Percentiles rank a stretch among this genome's conserved stretches.
phyloP scores from a whole-genome alignment of 805 yeast genomes.

The Ogataea dorogensis region DNA sequence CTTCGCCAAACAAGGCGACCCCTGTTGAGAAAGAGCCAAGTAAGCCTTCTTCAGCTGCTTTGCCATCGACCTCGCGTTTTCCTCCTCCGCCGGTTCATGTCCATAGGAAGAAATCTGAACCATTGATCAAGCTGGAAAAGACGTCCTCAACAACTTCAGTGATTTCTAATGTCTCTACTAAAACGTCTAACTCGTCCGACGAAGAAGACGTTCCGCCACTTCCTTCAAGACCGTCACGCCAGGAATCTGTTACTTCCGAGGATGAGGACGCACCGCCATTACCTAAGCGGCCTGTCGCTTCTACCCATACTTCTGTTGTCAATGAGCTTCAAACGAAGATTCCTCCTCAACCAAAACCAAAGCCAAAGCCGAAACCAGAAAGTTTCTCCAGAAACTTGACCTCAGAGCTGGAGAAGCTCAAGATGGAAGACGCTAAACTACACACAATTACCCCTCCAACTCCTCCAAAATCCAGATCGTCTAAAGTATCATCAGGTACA shows the following conservation, averaged over 20 bases:
- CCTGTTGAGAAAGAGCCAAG: slow-evolving; percentile 1
- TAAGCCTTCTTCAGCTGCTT: slow-evolving; percentile 1
- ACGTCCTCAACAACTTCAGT: slow-evolving; percentile 12
- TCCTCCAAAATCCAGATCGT: slow-evolving; percentile 36
- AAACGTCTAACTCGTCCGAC: slow-evolving; percentile 5
- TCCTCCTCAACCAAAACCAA: not conserved
- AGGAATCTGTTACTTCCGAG: slow-evolving; percentile 3
- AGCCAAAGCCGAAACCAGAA: slow-evolving; percentile 20
- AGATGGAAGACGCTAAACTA: slow-evolving; percentile 15
- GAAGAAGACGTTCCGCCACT: slow-evolving; percentile 9
- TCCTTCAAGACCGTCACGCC: slow-evolving; percentile 5
- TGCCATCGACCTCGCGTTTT: slow-evolving; percentile 5
- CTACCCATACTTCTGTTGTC: slow-evolving; percentile 5
- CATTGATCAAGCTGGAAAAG: slow-evolving; percentile 3
- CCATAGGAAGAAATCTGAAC: slow-evolving; percentile 9
- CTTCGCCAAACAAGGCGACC: no score
- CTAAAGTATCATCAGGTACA: slow-evolving; percentile 15
- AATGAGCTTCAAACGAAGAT: not conserved
- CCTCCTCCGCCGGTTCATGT: slow-evolving; percentile 25
- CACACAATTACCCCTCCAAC: slow-evolving; percentile 12
- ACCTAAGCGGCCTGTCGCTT: slow-evolving; percentile 22
- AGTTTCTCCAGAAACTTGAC: slow-evolving; percentile 4
- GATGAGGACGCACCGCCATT: slow-evolving; percentile 29
- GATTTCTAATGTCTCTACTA: not conserved
- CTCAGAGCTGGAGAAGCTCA: slow-evolving; percentile 10